Base-by-base conservation (phyloP, 2,329 filamentous ascomycete species). In the Cercospora sp. region DNA sequence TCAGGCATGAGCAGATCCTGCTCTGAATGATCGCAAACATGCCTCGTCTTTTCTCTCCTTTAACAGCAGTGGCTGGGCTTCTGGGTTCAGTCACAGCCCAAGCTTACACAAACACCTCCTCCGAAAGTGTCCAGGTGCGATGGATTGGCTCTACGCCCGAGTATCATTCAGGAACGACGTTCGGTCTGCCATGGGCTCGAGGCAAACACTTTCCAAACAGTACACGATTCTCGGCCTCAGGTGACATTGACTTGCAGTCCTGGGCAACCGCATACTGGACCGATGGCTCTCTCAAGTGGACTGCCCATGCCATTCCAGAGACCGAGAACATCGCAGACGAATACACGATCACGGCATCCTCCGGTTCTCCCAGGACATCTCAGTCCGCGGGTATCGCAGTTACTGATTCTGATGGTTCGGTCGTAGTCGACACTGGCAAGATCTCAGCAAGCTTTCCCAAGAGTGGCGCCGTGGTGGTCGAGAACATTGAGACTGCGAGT, bases 281-380 rank as follows among this genome's bases (percentile, higher is more conserved):
- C 1, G 87, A 89, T 76, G 85, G 84, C 28, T 87, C 87, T 0
- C 80, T 88, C 63, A 89, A 88, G 73, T 89, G 87, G 87, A 87
- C 85, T 2, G 86, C 82, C 0, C 87, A 89, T 72, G 86, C 87
- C 0, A 78, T 89, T 53, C 76, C 81, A 12, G 82, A 79, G 5
- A 81, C 80, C 0, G 81, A 82, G 1, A 72, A 71, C 0, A 74
- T 81, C 1, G 74, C 79, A 3, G 79, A 82, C 2, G 79, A 80
- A 18, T 87, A 86, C 72, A 82, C 77, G 0, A 76, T 86, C 49
- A 79, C 74, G 5, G 78, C 79, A 53, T 77, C 75, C 9, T 40
- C 66, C 8, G 67, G 66, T 24, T 59, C 51, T 12, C 67, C 63
- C 34, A 63, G 30, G 18, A 71, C 65, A 32, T 64, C 40, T 62